Evolutionary conservation across 768 basidiomycete genomes (phyloP).

Genomic region (Lactarius quietus): DNA sequence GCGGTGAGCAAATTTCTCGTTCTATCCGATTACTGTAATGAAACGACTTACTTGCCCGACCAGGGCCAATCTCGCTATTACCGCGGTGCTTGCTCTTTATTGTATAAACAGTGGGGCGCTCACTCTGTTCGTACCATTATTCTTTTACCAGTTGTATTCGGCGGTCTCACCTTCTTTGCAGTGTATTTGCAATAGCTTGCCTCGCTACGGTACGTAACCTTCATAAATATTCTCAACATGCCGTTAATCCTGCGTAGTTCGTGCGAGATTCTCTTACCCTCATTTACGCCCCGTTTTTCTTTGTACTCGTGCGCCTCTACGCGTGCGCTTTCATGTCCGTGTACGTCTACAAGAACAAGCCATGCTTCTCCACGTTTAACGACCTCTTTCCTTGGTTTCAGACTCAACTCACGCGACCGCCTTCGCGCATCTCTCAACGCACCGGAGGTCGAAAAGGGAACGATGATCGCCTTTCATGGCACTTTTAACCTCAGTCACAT

Average conservation of each 20-base stretch:
- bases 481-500: neutral
- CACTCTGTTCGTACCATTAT: neutral
- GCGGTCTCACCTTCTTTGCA: neutral
- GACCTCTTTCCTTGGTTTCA: neutral
- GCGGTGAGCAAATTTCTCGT: neutral
- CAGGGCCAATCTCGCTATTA: neutral
- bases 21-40: neutral
- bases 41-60: neutral
- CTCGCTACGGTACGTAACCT: neutral
- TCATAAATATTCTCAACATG: neutral
- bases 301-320: slow-evolving; percentile 3
- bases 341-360: neutral
- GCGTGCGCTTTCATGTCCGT: slow-evolving; percentile 6
- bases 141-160: neutral
- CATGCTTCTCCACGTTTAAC: neutral
- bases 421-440: slow-evolving; percentile 1
- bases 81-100: slow-evolving; percentile 2
- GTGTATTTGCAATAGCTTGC: slow-evolving; percentile 2
- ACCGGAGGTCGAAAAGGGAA: neutral
- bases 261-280: neutral
- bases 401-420: slow-evolving; percentile 8
- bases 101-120: slow-evolving; percentile 5
- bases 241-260: neutral
- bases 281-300: slow-evolving; percentile 10
- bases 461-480: neutral